Base-by-base conservation (phyloP, 1,139 yeast species). In the Zygotorulaspora mrakii region DNA sequence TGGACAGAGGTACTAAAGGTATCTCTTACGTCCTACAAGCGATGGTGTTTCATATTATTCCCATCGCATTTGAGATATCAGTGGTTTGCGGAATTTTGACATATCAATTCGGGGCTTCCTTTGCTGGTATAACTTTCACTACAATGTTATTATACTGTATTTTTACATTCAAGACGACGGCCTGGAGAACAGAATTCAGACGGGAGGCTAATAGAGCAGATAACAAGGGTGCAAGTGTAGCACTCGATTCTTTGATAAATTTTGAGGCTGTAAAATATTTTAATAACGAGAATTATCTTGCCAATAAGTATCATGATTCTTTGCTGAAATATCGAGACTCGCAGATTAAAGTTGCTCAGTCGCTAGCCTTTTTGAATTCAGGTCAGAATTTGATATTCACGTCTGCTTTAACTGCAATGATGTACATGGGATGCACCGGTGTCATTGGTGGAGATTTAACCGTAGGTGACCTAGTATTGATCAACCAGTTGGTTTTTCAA, bases 391-490 rank as follows among this genome's bases (percentile, higher is more conserved):
- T 88, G 40, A 91, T 91, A 21, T 91, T 94, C 65, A 85, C 97
- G 0, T 66, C 85, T 27, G 97, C 98, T 1, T 69, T 94, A 51
- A 91, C 98, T 1, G 88, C 82, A 1, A 91, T 94, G 94, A 94
- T 91, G 98, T 91, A 85, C 62, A 82, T 91, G 95, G 97, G 96
- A n/a, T 88, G 96, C 55, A 79, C 79, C 45, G 97, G 97, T 21
- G 94, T 91, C 10, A 79, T 88, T 9, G 66, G 75, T 3, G 96
- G 96, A 0, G 66, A 77, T 1, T 69, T 91, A 44, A 82, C 94
- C 1, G 97, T 94, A 12, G 99, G 99, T 49, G 98, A 91, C 61
- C 70, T 91, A 57, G 98, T 91, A n/a, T 71, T 94, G 48, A 89
- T 91, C 49, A 94, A 94, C 63, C 98, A 94, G 66, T 73, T 94